Base-by-base conservation (phyloP, 2,329 filamentous ascomycete species). In the Colletotrichum agaves region DNA sequence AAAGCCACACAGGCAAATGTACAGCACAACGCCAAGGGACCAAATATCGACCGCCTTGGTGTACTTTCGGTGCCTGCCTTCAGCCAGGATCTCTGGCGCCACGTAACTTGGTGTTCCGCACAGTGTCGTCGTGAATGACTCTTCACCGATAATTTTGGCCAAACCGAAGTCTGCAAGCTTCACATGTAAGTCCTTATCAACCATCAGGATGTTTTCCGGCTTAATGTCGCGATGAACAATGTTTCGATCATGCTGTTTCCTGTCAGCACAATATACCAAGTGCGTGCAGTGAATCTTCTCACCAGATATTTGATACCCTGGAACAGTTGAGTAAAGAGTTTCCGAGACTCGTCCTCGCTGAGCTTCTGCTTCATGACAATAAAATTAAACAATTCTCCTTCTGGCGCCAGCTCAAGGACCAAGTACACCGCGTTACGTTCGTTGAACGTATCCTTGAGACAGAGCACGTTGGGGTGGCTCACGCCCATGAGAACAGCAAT, bases 221-320 rank as follows among this genome's bases (percentile, higher is more conserved):
- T 98, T 98, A 80, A 99, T 98, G 74, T 99, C 96, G 65, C 96
- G 91, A 78, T 99, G 96, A 5, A 98, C 94, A 77, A 99, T 97
- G 74, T 96, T 97, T 70, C 96, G 92, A 69, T 98, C 96, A 77
- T 99, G 96, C 95, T 98, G 66, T 39, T 37, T 10, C 47, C 39
- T 41, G 67, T 83, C 56, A 82, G 77, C 41, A 2, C 44, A 5
- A 12, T 21, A 15, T 17, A 19, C 31, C 6, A 60, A 49, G 15
- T 7, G 27, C 27, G 27, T 27, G 27, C 3, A 4, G 12, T 23
- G 13, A 5, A 3, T 17, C n/a, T 27, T 79, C 89, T 80, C 85
- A 98, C 95, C 82, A 99, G 77, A 78, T 99, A 98, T 78, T 98
- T 98, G 71, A 98, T 87, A 21, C 93, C 96, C 71, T 97, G 91